These are phyloP conservation scores for Priceomyces carsonii DNA, from an alignment of 805 yeast species.

Conservation along the genomic window DNA sequence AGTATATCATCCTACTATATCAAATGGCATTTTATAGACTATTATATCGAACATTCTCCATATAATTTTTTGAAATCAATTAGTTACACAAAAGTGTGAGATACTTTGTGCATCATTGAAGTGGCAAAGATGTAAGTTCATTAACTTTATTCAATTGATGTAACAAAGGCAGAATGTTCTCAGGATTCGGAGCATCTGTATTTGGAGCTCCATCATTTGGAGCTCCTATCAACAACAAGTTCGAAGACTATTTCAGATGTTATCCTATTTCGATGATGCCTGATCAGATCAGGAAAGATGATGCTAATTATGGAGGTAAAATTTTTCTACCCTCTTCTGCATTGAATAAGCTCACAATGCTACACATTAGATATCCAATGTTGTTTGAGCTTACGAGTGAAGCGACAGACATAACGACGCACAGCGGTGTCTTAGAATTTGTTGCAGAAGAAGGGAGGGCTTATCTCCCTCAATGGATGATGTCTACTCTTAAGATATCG, in stretches of 20 bases:
- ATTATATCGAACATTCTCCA: too few relatives aligned
- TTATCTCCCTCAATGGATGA: conserved; percentile 96
- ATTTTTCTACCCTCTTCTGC: conserved; percentile 94
- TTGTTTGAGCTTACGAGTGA: conserved; percentile 78
- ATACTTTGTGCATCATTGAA: too few relatives aligned
- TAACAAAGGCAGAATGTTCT: too few relatives aligned
- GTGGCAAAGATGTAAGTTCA: conserved; percentile 2
- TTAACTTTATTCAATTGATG: too few relatives aligned
- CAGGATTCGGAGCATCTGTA: conserved; percentile 41
- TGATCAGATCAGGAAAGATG: conserved; percentile 66
- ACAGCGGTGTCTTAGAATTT: conserved; percentile 94
- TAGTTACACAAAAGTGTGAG: too few relatives aligned
- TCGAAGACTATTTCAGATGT: conserved; percentile 88
- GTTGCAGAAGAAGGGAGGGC: conserved; percentile 97
- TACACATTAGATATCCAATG: conserved; percentile 96
- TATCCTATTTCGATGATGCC: conserved; percentile 93
- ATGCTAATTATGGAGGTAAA: conserved; percentile 92
- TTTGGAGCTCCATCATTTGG: conserved; percentile 34
- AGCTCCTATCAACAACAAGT: conserved; percentile 40
- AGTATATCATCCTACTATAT: too few relatives aligned
- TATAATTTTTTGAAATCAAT: too few relatives aligned
- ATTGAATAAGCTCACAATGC: conserved; percentile 80
- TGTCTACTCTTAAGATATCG: conserved; percentile 66
- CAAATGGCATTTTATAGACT: too few relatives aligned
- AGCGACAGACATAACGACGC: conserved; percentile 60